Evolutionary conservation across 2,329 filamentous ascomycete species (phyloP).

Genomic region (Colletotrichum incanum): DNA sequence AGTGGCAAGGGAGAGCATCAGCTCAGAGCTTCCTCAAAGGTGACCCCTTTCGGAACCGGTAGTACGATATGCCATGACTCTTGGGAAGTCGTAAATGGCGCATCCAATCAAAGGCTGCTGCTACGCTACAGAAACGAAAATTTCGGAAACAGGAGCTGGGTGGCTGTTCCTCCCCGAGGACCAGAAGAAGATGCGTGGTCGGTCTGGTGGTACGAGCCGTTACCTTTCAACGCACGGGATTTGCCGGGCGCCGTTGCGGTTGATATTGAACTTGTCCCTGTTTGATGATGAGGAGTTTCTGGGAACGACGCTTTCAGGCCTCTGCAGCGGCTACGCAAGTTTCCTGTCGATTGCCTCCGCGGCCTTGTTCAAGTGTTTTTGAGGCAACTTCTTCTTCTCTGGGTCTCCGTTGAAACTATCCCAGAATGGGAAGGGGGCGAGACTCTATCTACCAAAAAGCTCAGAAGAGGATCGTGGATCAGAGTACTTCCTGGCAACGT

Average conservation of each 20-base stretch:
- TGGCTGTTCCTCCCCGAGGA: neutral
- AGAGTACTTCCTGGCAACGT: neutral
- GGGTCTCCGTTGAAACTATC: neutral
- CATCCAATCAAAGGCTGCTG: neutral
- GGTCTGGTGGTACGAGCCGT: slow-evolving; percentile 12
- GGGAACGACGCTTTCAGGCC: neutral
- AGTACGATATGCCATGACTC: slow-evolving; percentile 9
- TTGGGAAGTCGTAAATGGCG: slow-evolving; percentile 1
- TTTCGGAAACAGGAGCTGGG: neutral
- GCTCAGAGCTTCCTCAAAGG: neutral
- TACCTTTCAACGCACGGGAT: slow-evolving; percentile 1
- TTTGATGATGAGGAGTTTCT: neutral
- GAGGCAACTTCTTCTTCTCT: neutral
- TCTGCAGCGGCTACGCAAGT: neutral
- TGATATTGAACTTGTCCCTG: neutral
- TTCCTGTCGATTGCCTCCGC: neutral
- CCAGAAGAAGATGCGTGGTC: neutral
- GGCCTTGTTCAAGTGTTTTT: neutral
- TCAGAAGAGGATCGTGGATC: neutral
- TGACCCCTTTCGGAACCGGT: neutral
- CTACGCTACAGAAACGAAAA: slow-evolving; percentile 7
- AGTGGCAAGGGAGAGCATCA: slow-evolving; percentile 12
- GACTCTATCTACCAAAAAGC: neutral
- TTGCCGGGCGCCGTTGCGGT: slow-evolving; percentile 1
- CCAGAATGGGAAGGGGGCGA: neutral